Percentiles rank a stretch among this genome's conserved stretches.
phyloP scores from a whole-genome alignment of 352 stramenopile genomes.

The Globisporangium alternatum region DNA sequence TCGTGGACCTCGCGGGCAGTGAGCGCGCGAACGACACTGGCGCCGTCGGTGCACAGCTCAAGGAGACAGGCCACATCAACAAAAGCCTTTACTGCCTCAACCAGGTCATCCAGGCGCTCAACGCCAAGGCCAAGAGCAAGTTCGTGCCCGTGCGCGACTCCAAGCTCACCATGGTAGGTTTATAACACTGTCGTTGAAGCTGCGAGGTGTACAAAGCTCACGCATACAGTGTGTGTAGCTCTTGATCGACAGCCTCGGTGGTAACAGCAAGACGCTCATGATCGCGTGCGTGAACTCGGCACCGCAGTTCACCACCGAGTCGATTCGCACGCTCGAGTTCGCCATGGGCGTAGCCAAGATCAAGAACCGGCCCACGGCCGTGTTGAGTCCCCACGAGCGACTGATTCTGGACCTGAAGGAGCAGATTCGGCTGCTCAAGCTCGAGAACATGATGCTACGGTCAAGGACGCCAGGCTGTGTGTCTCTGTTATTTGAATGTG shows the following conservation, averaged over 20 bases:
- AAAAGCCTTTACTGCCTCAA: conserved; percentile 77
- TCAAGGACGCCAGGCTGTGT: conserved; percentile 61
- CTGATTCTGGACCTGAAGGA: conserved; percentile 66
- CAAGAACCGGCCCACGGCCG: conserved; percentile 62
- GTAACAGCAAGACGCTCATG: conserved; percentile 79
- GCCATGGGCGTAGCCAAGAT: conserved; percentile 81
- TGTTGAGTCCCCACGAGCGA: conserved; percentile 72
- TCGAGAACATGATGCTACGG: conserved; percentile 71
- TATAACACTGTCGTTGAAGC: not conserved
- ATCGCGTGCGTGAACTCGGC: conserved; percentile 67
- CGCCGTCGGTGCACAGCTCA: conserved; percentile 55
- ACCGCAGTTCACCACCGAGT: conserved; percentile 57
- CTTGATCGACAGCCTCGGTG: conserved; percentile 65
- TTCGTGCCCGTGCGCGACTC: conserved; percentile 73
- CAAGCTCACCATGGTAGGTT: conserved; percentile 60
- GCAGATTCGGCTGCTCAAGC: conserved; percentile 60
- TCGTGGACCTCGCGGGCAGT: conserved; percentile 72
- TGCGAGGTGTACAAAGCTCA: not conserved
- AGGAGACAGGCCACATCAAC: conserved; percentile 77
- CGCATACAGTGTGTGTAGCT: conserved; percentile 26
- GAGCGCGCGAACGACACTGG: conserved; percentile 65
- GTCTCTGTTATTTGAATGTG: conserved; percentile 5
- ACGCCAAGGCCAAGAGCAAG: conserved; percentile 42
- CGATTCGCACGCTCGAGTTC: conserved; percentile 68
- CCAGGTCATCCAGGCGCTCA: conserved; percentile 75